A percentile compares a stretch with the other conserved stretches of the same genome.
phyloP scores from a whole-genome alignment of 73 alveolate genomes.

The Paramecium sonneborni region DNA sequence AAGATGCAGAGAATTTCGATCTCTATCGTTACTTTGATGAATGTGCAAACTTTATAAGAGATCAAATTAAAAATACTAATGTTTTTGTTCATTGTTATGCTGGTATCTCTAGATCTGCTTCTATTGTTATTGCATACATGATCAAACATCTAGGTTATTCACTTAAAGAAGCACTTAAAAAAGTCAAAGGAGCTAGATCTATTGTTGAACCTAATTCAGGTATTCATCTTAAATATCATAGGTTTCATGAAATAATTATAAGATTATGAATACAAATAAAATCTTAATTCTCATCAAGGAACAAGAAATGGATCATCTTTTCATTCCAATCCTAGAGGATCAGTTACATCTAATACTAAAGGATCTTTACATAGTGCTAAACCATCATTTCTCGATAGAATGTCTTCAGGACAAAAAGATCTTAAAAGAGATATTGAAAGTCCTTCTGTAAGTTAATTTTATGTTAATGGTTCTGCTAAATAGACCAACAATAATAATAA shows the following conservation, averaged over 20 bases:
- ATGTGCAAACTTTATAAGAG: conserved; percentile 53
- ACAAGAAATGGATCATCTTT: background rate
- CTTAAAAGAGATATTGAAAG: background rate
- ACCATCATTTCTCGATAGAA: background rate
- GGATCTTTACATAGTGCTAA: background rate
- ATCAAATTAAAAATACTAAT: conserved; percentile 55
- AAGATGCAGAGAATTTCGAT: conserved; percentile 10
- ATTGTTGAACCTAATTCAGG: conserved; percentile 72
- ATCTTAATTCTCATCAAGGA: background rate
- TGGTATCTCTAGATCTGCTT: conserved; percentile 77
- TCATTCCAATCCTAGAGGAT: conserved; percentile 41
- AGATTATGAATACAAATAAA: conserved; percentile 64
- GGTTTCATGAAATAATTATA: conserved; percentile 78
- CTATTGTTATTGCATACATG: conserved; percentile 75
- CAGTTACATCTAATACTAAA: background rate
- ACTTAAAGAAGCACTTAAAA: conserved; percentile 70
- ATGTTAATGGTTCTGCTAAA: background rate
- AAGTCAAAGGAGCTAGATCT: conserved; percentile 68
- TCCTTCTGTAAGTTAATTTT: background rate
- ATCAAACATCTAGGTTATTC: conserved; percentile 67
- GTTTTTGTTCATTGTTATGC: conserved; percentile 80
- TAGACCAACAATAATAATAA: background rate
- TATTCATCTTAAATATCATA: background rate
- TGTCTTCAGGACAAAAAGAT: background rate
- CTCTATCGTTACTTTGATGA: conserved; percentile 41